These are phyloP conservation scores for Paratinospora sagittata DNA, from an alignment of 164 flowering plant species.

Conservation along the genomic window DNA sequence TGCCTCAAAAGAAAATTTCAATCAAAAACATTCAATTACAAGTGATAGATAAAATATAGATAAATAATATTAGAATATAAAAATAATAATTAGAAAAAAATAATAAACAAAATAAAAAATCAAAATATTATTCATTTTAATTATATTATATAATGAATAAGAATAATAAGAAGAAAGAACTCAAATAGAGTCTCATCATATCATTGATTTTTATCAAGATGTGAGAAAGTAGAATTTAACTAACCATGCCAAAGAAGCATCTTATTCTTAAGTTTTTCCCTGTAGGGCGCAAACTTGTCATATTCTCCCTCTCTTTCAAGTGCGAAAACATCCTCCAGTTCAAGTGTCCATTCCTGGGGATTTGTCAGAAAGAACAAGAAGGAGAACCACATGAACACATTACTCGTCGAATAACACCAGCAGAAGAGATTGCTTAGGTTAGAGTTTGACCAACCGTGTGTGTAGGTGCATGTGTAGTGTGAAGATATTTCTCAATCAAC, in stretches of 20 bases:
- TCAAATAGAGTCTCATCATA: neutral
- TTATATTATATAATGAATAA: too few species aligned
- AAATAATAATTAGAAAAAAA: too few species aligned
- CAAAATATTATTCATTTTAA: too few species aligned
- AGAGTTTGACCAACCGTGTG: constrained; percentile 53
- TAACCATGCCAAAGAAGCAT: constrained; percentile 99
- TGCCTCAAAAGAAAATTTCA: neutral
- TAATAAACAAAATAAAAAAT: too few species aligned
- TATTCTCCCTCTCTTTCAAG: constrained; percentile 86
- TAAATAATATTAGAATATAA: neutral
- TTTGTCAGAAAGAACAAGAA: neutral
- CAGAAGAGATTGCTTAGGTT: neutral
- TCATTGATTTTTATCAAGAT: neutral
- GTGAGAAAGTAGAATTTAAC: constrained; percentile 4
- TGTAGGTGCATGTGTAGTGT: constrained; percentile 88
- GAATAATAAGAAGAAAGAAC: neutral
- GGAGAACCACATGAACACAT: neutral
- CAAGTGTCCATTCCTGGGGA: constrained; percentile 82
- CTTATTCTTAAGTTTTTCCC: constrained; percentile 69
- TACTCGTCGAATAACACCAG: neutral
- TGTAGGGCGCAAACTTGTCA: constrained; percentile 62
- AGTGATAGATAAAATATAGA: neutral
- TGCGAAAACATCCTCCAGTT: constrained; percentile 88
- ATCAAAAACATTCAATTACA: neutral
- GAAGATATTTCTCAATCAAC: constrained; percentile 80